Base-by-base conservation (phyloP, 305 asterid genomes). In the Fraxinus xanthoxyloides region DNA sequence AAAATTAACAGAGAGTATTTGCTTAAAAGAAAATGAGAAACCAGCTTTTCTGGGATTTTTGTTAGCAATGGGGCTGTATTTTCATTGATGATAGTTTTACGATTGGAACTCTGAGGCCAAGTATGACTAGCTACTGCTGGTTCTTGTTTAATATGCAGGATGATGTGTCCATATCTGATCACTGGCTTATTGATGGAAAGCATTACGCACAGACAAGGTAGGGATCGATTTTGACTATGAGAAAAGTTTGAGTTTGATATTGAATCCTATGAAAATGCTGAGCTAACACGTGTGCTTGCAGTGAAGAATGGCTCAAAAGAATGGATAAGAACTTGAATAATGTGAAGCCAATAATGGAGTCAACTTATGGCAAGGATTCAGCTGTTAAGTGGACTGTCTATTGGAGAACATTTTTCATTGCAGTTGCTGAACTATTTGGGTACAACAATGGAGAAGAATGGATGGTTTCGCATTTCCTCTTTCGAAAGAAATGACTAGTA, bases 281-380 rank as follows among this genome's bases (percentile, higher is more conserved):
- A 82, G 72, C 77, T 23, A 59, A 43, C 8, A 35, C 43, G 26
- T 72, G 75, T 63, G 19, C 32, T 80, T 87, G 87, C 95, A 95
- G 98, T 46, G 98, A 95, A 84, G 98, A 95, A 83, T 93, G 98
- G 98, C 95, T 93, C 26, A 95, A 92, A 85, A 89, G 91, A 85
- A 92, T 92, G 98, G 98, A 91, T 87, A 76, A 82, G 63, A 89
- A 91, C 82, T 59, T 40, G 86, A 85, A 82, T 36, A 80, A 86
- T 70, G 80, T 92, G 51, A 90, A 88, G 85, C 93, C 93, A 24
- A 91, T 92, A 86, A 92, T 95, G 93, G 94, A 89, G 59, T 88
- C 95, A 76, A 95, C 97, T 15, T 95, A 95, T 63, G 98, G 98
- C 74, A 92, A 89, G 85, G 97, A 95, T 78, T 91, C 95, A 46